phyloP scores from a whole-genome alignment of 2,329 filamentous ascomycete genomes.

The Epichloe sibirici region DNA sequence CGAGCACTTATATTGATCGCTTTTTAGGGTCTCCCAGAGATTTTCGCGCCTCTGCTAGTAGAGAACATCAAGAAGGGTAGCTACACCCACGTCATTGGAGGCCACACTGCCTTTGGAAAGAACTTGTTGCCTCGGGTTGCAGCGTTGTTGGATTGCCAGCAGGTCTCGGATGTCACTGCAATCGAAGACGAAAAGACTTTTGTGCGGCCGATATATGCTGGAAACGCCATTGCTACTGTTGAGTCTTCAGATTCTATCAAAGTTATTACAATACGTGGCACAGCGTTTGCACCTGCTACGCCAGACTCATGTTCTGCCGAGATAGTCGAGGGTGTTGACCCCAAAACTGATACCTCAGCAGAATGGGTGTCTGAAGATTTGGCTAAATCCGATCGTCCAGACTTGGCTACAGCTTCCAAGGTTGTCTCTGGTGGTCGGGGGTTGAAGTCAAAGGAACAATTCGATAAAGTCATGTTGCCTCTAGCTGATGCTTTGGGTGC shows the following conservation, averaged over 20 bases:
- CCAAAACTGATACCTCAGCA: conserved; percentile 58
- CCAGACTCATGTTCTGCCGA: conserved; percentile 60
- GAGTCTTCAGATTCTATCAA: conserved; percentile 80
- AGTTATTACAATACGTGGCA: conserved; percentile 83
- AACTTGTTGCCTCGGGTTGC: conserved; percentile 84
- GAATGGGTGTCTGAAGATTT: conserved; percentile 95
- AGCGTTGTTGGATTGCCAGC: conserved; percentile 81
- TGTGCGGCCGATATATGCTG: conserved; percentile 91
- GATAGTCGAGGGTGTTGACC: conserved; percentile 72
- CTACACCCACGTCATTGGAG: conserved; percentile 83
- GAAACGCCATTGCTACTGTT: conserved; percentile 92
- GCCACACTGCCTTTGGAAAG: conserved; percentile 95
- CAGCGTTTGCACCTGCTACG: conserved; percentile 70
- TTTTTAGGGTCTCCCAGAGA: conserved; percentile 72
- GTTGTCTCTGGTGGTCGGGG: conserved; percentile 92
- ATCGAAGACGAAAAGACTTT: conserved; percentile 91
- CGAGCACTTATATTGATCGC: conserved; percentile 4
- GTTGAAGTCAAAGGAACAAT: conserved; percentile 95
- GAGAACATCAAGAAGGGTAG: conserved; percentile 96
- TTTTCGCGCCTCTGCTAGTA: conserved; percentile 80
- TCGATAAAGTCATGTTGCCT: conserved; percentile 83
- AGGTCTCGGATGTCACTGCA: conserved; percentile 80
- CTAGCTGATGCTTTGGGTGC: conserved; percentile 86
- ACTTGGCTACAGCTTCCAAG: conserved; percentile 75
- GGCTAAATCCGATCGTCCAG: conserved; percentile 84